Evolutionary conservation across 2,329 filamentous ascomycete genomes (phyloP).

Genomic region (Nigrospora oryzae): DNA sequence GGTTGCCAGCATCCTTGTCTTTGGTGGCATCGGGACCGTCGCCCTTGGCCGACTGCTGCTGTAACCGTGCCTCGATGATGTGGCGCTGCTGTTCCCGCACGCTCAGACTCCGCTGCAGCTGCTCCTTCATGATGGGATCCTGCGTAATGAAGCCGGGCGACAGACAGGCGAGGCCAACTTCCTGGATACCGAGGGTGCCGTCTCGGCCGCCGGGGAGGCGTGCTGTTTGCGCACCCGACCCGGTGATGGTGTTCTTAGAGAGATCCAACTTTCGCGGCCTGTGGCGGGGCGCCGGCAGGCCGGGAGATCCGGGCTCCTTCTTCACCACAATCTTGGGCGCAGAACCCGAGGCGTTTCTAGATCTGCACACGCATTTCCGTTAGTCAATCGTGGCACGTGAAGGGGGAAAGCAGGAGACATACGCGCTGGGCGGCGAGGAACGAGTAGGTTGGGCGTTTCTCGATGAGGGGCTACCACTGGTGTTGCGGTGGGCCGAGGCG

Average conservation of each 20-base stretch:
- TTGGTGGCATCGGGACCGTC: slow-evolving; percentile 53
- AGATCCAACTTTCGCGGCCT: slow-evolving; percentile 72
- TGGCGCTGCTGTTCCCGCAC: slow-evolving; percentile 90
- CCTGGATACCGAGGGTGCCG: slow-evolving; percentile 71
- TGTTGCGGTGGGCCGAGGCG: slow-evolving; percentile 34
- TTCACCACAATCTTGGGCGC: slow-evolving; percentile 83
- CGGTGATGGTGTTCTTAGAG: slow-evolving; percentile 50
- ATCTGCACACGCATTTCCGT: background rate
- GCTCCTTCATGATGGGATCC: slow-evolving; percentile 92
- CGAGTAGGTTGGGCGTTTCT: slow-evolving; percentile 31
- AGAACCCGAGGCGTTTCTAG: background rate
- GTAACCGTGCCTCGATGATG: slow-evolving; percentile 85
- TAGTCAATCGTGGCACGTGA: background rate
- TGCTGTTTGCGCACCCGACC: slow-evolving; percentile 47
- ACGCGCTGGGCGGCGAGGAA: slow-evolving; percentile 52
- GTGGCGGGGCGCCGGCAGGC: slow-evolving; percentile 59
- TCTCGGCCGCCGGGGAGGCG: slow-evolving; percentile 75
- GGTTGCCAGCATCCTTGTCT: slow-evolving; percentile 36
- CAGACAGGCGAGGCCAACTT: slow-evolving; percentile 87
- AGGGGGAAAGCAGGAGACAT: slow-evolving; percentile 25
- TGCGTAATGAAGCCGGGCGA: slow-evolving; percentile 95
- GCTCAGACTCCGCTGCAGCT: slow-evolving; percentile 86
- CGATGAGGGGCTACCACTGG: slow-evolving; percentile 44
- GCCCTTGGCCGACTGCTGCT: slow-evolving; percentile 77
- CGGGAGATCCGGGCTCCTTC: slow-evolving; percentile 88